Evolutionary conservation across 2,329 filamentous ascomycete genomes (phyloP).

Genomic region (Fusarium protoensiforme): DNA sequence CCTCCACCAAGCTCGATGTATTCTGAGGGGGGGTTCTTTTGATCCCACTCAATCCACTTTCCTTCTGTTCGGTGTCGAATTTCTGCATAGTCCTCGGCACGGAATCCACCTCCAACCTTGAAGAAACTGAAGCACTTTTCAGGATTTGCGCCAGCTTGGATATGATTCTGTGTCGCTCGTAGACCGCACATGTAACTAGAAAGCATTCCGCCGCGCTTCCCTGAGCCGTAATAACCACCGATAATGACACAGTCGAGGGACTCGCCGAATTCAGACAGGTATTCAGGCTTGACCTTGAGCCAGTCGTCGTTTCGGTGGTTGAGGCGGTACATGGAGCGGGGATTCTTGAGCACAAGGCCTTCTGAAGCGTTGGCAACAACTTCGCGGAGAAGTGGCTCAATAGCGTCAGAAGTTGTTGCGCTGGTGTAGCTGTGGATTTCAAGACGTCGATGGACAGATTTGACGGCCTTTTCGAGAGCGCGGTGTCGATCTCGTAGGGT

Average conservation of each 20-base stretch:
- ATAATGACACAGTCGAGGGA: slow-evolving; percentile 90
- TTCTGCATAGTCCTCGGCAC: slow-evolving; percentile 83
- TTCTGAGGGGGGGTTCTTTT: slow-evolving; percentile 77
- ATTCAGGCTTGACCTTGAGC: slow-evolving; percentile 99
- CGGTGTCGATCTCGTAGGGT: slow-evolving; percentile 82
- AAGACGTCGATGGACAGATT: slow-evolving; percentile 76
- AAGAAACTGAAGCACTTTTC: slow-evolving; percentile 94
- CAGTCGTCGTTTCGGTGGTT: slow-evolving; percentile 95
- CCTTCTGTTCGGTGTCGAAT: slow-evolving; percentile 87
- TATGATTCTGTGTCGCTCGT: slow-evolving; percentile 76
- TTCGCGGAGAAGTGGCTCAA: slow-evolving; percentile 82
- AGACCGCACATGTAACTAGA: slow-evolving; percentile 94
- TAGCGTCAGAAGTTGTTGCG: slow-evolving; percentile 74
- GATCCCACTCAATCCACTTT: slow-evolving; percentile 91
- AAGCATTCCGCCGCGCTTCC: slow-evolving; percentile 81
- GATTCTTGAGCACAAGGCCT: slow-evolving; percentile 94
- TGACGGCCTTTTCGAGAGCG: slow-evolving; percentile 78
- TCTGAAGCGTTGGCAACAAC: slow-evolving; percentile 90
- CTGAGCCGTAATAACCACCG: slow-evolving; percentile 92
- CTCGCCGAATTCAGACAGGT: slow-evolving; percentile 97
- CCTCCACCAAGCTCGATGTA: slow-evolving; percentile 86
- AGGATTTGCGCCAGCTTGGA: slow-evolving; percentile 67
- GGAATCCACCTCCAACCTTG: slow-evolving; percentile 96
- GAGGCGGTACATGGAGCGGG: slow-evolving; percentile 83
- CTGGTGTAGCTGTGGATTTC: slow-evolving; percentile 82